These are phyloP conservation scores for Candida albicans DNA, from an alignment of 1,139 yeast species.

Conservation along the genomic window DNA sequence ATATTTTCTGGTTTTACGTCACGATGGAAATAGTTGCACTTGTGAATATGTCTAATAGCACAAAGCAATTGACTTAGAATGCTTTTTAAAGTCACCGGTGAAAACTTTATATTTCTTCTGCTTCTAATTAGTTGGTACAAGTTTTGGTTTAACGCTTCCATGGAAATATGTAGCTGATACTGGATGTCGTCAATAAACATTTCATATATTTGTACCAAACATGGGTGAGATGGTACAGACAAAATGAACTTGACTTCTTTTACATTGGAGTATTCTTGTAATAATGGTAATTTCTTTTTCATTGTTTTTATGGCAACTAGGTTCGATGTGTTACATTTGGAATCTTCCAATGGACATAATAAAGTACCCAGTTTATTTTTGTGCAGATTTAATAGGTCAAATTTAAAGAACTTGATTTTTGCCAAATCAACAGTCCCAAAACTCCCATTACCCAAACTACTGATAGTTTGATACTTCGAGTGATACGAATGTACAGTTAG, in stretches of 20 bases:
- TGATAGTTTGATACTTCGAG: constrained; percentile 50
- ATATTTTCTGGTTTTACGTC: constrained; percentile 83
- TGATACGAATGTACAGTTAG: constrained; percentile 43
- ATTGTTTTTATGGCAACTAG: constrained; percentile 85
- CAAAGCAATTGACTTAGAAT: constrained; percentile 68
- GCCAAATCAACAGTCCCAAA: constrained; percentile 76
- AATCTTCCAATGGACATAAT: constrained; percentile 45
- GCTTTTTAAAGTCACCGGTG: constrained; percentile 59
- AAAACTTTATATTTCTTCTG: constrained; percentile 51
- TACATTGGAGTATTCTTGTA: constrained; percentile 60
- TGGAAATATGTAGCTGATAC: constrained; percentile 70
- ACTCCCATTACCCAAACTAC: constrained; percentile 70
- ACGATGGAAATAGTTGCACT: constrained; percentile 73
- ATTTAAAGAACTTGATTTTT: constrained; percentile 29
- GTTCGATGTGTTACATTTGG: constrained; percentile 27
- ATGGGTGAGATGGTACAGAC: constrained; percentile 68
- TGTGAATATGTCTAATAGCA: constrained; percentile 83
- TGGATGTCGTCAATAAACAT: constrained; percentile 66
- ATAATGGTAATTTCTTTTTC: constrained; percentile 50
- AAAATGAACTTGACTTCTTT: constrained; percentile 77
- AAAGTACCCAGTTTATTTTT: constrained; percentile 40
- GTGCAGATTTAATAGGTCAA: constrained; percentile 15
- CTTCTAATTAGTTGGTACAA: constrained; percentile 69
- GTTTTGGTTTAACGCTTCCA: constrained; percentile 88
- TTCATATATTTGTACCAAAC: constrained; percentile 73